Percentiles rank a stretch among this genome's conserved stretches.
Evolutionary conservation across 345 rosid genomes (phyloP).

Genomic region (Firmiana major): DNA sequence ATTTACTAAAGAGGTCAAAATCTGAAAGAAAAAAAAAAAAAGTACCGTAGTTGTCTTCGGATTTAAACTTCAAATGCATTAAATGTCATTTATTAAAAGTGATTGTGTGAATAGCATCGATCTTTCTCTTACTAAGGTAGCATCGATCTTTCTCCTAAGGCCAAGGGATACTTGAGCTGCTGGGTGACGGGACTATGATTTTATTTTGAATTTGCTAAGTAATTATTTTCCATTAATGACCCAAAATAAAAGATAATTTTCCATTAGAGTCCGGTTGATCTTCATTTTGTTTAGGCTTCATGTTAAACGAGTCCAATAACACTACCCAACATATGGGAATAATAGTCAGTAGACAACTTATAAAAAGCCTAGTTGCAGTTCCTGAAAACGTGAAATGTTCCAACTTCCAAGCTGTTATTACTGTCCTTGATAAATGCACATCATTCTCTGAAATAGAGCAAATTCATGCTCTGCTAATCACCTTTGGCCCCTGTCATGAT

Average conservation of each 20-base stretch:
- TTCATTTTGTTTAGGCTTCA: neutral
- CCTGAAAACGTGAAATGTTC: slow-evolving; percentile 9
- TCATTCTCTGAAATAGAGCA: slow-evolving; percentile 45
- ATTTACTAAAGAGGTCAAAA: too few species aligned
- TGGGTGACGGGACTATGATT: too few species aligned
- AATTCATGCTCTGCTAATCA: slow-evolving; percentile 48
- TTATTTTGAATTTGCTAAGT: too few species aligned
- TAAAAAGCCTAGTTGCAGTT: neutral
- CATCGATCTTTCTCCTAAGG: neutral
- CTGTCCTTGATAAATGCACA: slow-evolving; percentile 41
- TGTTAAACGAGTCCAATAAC: neutral
- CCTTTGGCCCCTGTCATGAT: slow-evolving; percentile 47
- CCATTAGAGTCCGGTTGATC: neutral
- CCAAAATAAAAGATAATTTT: too few species aligned
- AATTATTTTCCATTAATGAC: too few species aligned
- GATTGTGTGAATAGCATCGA: too few species aligned
- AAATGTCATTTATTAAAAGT: too few species aligned
- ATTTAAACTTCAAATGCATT: too few species aligned
- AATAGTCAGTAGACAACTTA: neutral
- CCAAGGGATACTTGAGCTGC: neutral
- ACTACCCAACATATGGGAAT: neutral
- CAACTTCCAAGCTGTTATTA: slow-evolving; percentile 3
- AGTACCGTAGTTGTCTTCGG: too few species aligned
- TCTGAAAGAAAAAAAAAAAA: too few species aligned
- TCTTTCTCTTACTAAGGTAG: too few species aligned